Base-by-base conservation (phyloP, 2,329 filamentous ascomycete species). In the Fusarium bactridioides region DNA sequence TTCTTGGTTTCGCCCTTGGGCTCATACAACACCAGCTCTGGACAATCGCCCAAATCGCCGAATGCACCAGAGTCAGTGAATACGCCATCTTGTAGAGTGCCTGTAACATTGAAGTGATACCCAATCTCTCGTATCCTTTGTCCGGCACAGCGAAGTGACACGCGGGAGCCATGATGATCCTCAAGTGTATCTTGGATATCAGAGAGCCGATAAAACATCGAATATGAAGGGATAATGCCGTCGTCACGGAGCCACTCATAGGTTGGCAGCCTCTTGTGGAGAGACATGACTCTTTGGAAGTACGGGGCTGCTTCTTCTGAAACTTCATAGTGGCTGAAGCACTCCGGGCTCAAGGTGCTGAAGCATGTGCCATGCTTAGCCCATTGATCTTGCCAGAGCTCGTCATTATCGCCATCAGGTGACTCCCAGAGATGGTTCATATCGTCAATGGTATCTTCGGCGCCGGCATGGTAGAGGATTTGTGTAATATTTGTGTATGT, bases 401-500 rank as follows among this genome's bases (percentile, higher is more conserved):
- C 29, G 8, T 69, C 67, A 12, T 69, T 69, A 2, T 58, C 29
- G 0, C 60, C 47, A 4, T 50, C 47, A 3, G 41, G 21, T 4
- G 65, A 43, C 11, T 59, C 66, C 67, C 67, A 69, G 31, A 65
- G 13, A 1, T 23, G 44, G 6, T 41, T 60, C 67, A 69, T 69
- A 5, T 69, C 47, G 4, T 65, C 37, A 4, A 69, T 10, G 7
- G 27, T 55, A 6, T 35, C 23, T n/a, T 69, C 67, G 9, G 65
- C 67, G 1, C 67, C 67, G 0, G 47, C 59, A 11, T 69, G 65
- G n/a, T 69, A 37, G 18, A 69, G 23, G 10, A 69, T 55, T 5
- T 69, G 67, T 21, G 67, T 69, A 18, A 69, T 69, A 9, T 69
- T 69, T 41, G 65, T 69, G 53, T 69, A 69, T 37, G 66, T 69